A percentile compares a stretch with the other conserved stretches of the same genome.
These are phyloP conservation scores for Eucalyptus grandis DNA, from an alignment of 345 rosid genomes.

Conservation along the genomic window DNA sequence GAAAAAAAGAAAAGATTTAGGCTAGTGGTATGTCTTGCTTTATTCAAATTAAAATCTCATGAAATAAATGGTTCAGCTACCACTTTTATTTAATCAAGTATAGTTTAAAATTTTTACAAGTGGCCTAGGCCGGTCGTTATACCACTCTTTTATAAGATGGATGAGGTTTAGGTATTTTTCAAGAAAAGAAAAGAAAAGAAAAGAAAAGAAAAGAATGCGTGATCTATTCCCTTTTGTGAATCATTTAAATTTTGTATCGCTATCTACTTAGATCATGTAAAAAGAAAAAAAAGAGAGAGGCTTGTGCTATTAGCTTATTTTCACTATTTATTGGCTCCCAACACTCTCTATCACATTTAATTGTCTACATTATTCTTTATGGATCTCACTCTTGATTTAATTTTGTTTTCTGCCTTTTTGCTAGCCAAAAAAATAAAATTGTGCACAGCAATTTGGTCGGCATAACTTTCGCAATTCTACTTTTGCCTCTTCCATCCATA, in stretches of 20 bases:
- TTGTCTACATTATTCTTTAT: rapidly evolving
- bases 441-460: too few species aligned
- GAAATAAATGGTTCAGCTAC: not conserved
- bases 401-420: not conserved
- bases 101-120: not conserved
- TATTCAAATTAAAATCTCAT: not conserved
- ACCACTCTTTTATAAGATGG: not conserved
- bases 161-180: not conserved
- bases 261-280: not conserved
- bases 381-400: not conserved
- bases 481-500: not conserved
- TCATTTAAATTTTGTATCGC: not conserved
- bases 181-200: not conserved
- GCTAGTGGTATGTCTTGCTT: not conserved
- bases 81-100: not conserved
- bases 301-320: not conserved
- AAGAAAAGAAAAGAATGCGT: not conserved
- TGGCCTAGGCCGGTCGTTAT: not conserved
- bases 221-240: not conserved
- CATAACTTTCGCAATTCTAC: not conserved
- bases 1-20: not conserved
- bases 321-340: not conserved
- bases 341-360: not conserved
- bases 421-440: too few species aligned
- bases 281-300: not conserved